A percentile compares a stretch with the other conserved stretches of the same genome.
Conservation (phyloP, 441 rosid species). For the Eutrema salsugineum region DNA sequence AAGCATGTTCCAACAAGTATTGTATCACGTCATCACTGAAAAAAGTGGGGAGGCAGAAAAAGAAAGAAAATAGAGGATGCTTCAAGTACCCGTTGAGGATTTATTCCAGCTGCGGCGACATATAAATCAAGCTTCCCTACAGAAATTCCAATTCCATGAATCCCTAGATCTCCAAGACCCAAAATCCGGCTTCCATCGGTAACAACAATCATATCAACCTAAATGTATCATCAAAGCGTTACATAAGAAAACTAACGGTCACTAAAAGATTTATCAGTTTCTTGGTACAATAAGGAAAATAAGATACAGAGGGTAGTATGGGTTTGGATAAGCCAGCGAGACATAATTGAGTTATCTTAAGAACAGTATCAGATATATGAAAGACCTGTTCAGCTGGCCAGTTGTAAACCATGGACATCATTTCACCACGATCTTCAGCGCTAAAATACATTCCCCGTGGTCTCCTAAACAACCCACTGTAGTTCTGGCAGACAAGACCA, state of each 20-base stretch:
- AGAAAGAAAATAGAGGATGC: neutral
- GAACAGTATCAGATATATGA: neutral
- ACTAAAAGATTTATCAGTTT: neutral
- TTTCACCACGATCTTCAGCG: slow-evolving; percentile 97
- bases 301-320: neutral
- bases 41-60: neutral
- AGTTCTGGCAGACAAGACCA: slow-evolving; percentile 97
- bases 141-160: slow-evolving; percentile 96
- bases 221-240: slow-evolving; percentile 11
- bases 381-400: slow-evolving; percentile 99
- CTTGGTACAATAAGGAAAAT: neutral
- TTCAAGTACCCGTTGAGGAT: slow-evolving; percentile 86
- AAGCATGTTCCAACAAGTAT: neutral
- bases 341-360: neutral
- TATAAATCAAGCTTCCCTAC: slow-evolving; percentile 97
- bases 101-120: slow-evolving; percentile 99
- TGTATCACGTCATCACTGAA: neutral
- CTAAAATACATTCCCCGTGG: slow-evolving; percentile 99
- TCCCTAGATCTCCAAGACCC: slow-evolving; percentile 99
- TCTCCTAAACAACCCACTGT: slow-evolving; percentile 96
- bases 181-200: slow-evolving; percentile 99
- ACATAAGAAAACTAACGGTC: neutral
- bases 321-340: neutral
- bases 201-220: slow-evolving; percentile 99
- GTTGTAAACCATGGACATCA: slow-evolving; percentile 99